Percentiles rank a stretch among this genome's conserved stretches.
Evolutionary conservation across 345 rosid genomes (phyloP).

Genomic region (Hibiscus syriacus): DNA sequence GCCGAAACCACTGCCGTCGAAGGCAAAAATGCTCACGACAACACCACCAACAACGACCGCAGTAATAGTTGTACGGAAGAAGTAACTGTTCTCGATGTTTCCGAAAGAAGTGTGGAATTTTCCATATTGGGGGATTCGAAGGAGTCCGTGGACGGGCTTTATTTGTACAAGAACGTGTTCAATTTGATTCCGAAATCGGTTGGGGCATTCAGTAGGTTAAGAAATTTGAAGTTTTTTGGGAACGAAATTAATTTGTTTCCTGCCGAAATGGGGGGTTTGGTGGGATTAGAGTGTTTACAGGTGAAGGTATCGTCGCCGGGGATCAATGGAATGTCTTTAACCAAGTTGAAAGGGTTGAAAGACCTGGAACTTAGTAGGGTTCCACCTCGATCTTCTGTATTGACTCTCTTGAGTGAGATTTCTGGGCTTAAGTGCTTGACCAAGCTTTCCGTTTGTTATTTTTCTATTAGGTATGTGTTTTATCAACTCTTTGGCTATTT

Average conservation of each 20-base stretch:
- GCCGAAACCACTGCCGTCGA: neutral
- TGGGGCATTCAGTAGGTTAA: slow-evolving; percentile 43
- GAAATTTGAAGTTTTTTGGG: slow-evolving; percentile 72
- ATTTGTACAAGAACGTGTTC: slow-evolving; percentile 64
- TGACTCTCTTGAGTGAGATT: slow-evolving; percentile 72
- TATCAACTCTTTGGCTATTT: neutral
- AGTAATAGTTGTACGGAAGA: slow-evolving; percentile 24
- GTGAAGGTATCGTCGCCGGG: slow-evolving; percentile 67
- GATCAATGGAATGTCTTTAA: slow-evolving; percentile 49
- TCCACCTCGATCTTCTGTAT: slow-evolving; percentile 59
- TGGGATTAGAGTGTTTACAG: slow-evolving; percentile 74
- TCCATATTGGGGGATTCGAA: slow-evolving; percentile 34
- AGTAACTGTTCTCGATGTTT: slow-evolving; percentile 61
- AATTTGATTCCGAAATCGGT: slow-evolving; percentile 75
- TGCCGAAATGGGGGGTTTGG: slow-evolving; percentile 55
- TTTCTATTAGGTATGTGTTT: slow-evolving; percentile 64
- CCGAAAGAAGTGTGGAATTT: slow-evolving; percentile 63
- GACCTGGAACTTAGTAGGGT: slow-evolving; percentile 82
- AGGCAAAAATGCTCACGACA: neutral
- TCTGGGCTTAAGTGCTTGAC: slow-evolving; percentile 71
- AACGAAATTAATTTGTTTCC: slow-evolving; percentile 77
- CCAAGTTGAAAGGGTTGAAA: slow-evolving; percentile 60
- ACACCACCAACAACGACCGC: neutral
- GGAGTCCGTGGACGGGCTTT: slow-evolving; percentile 46
- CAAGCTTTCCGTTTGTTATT: slow-evolving; percentile 83